Conservation (phyloP, 73 alveolate genomes). For the Paramecium sonneborni region DNA sequence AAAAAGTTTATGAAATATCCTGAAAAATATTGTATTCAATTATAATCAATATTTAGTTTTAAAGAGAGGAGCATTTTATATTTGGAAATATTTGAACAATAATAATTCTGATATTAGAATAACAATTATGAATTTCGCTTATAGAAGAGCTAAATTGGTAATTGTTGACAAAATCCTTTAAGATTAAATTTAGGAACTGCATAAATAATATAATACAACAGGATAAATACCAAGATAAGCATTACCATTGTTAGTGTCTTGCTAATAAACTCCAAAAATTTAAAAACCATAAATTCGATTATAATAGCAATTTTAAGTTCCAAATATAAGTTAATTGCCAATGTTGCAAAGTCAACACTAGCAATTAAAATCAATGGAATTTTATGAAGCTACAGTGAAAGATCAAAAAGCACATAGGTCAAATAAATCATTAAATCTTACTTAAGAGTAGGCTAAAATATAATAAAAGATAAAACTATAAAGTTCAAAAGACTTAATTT, state of each 20-base stretch:
- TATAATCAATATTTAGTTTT: neutral
- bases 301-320: neutral
- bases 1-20: slow-evolving; percentile 40
- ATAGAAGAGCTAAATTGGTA: neutral
- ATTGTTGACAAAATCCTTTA: neutral
- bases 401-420: slow-evolving; percentile 11
- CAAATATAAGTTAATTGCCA: neutral
- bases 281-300: neutral
- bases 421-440: neutral
- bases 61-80: slow-evolving; percentile 14
- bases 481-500: slow-evolving; percentile 14
- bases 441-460: slow-evolving; percentile 8
- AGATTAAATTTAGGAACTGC: slow-evolving; percentile 24
- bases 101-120: neutral
- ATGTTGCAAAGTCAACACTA: neutral
- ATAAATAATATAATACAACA: neutral
- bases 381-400: neutral
- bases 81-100: slow-evolving; percentile 11
- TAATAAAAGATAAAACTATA: neutral
- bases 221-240: neutral
- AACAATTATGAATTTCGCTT: slow-evolving; percentile 10
- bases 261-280: neutral
- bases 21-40: slow-evolving; percentile 11
- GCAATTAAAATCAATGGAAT: neutral
- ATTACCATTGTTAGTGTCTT: neutral